Percentiles rank a stretch among this genome's conserved stretches.
Evolutionary conservation across 169 alveolate genomes (phyloP).

Genomic region (Plasmodium coatneyi): DNA sequence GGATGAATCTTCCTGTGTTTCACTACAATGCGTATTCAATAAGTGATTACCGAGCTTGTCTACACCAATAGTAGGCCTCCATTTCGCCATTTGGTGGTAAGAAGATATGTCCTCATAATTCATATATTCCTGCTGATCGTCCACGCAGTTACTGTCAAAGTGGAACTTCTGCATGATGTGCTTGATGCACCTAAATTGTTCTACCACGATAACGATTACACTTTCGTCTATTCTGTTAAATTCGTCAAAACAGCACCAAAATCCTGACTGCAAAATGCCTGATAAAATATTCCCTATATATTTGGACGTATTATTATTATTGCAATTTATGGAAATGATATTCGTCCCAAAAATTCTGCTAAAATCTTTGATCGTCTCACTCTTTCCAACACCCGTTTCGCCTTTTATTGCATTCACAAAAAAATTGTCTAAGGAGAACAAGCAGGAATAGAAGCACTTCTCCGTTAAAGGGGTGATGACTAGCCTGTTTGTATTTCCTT

Average conservation of each 20-base stretch:
- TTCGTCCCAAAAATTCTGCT: slow-evolving; percentile 96
- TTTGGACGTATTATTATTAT: slow-evolving; percentile 94
- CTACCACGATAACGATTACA: slow-evolving; percentile 96
- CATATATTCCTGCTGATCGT: not conserved
- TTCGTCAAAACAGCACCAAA: slow-evolving; percentile 99
- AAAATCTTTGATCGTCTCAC: slow-evolving; percentile 97
- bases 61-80: not conserved
- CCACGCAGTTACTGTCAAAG: not conserved
- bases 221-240: slow-evolving; percentile 97
- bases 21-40: not conserved
- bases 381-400: slow-evolving; percentile 99
- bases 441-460: slow-evolving; percentile 95
- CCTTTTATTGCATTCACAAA: slow-evolving; percentile 98
- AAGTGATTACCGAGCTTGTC: not conserved
- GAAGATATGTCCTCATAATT: slow-evolving; percentile 59
- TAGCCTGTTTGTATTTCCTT: slow-evolving; percentile 96
- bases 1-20: not conserved
- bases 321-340: slow-evolving; percentile 96
- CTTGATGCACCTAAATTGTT: slow-evolving; percentile 93
- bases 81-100: slow-evolving; percentile 7
- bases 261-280: slow-evolving; percentile 95
- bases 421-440: slow-evolving; percentile 94
- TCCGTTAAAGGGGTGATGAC: slow-evolving; percentile 98
- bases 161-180: slow-evolving; percentile 83
- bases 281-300: slow-evolving; percentile 96